Conservation (phyloP, 2,329 filamentous ascomycete species). For the Colletotrichum sp. region DNA sequence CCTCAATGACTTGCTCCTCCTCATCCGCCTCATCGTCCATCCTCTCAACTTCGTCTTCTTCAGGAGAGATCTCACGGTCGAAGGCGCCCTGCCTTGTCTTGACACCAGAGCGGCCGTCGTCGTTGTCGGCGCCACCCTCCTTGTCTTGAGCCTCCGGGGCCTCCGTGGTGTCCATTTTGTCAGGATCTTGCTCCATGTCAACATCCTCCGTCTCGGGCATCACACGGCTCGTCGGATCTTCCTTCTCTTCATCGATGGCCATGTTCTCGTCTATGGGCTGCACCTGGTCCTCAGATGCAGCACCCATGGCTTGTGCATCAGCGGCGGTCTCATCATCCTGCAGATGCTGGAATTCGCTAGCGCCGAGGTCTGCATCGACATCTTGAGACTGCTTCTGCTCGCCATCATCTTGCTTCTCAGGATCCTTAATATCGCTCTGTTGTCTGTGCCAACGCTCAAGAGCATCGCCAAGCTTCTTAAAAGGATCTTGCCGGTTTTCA, state of each 20-base stretch:
- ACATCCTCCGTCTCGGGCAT: slow-evolving; percentile 57
- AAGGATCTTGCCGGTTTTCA: slow-evolving; percentile 67
- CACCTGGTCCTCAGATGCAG: slow-evolving; percentile 85
- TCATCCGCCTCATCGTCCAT: slow-evolving; percentile 48
- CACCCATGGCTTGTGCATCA: slow-evolving; percentile 92
- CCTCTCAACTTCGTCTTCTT: slow-evolving; percentile 35
- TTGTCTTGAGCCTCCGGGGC: slow-evolving; percentile 26
- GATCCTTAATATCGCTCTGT: slow-evolving; percentile 79
- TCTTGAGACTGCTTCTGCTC: slow-evolving; percentile 54
- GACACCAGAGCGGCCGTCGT: slow-evolving; percentile 65
- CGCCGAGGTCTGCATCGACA: slow-evolving; percentile 72
- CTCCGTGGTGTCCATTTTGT: slow-evolving; percentile 49
- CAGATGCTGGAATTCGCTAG: slow-evolving; percentile 92
- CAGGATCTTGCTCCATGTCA: slow-evolving; percentile 52
- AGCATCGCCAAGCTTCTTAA: slow-evolving; percentile 93
- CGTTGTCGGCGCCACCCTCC: slow-evolving; percentile 40
- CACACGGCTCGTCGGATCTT: slow-evolving; percentile 50
- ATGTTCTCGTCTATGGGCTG: slow-evolving; percentile 87
- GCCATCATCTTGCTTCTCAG: slow-evolving; percentile 58
- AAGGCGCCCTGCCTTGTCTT: slow-evolving; percentile 65
- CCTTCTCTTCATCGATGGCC: slow-evolving; percentile 79
- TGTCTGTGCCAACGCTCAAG: slow-evolving; percentile 92
- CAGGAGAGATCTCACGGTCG: slow-evolving; percentile 52
- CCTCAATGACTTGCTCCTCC: slow-evolving; percentile 53
- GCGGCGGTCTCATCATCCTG: slow-evolving; percentile 80